Conservation (phyloP, 2,329 filamentous ascomycete genomes). For the Verticillium nubilum region DNA sequence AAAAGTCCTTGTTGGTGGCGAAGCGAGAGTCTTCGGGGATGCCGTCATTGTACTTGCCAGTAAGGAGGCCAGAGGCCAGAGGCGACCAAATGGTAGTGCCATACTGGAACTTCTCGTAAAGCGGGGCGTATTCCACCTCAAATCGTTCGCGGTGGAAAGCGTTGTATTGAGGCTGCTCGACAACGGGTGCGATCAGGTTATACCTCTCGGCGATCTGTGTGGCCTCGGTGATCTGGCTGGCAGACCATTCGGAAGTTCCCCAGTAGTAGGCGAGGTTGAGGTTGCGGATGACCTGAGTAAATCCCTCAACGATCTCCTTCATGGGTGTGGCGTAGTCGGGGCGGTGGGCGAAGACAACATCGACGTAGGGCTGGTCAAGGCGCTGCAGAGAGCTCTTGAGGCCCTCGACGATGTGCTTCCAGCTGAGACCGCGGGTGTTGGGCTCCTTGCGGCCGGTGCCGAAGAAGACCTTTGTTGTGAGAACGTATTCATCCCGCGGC, state of each 20-base stretch:
- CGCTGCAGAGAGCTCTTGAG: conserved; percentile 51
- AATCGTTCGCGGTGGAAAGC: conserved; percentile 56
- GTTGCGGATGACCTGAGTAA: conserved; percentile 61
- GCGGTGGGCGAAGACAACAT: conserved; percentile 65
- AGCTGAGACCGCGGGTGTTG: conserved; percentile 54
- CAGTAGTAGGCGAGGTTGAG: conserved; percentile 66
- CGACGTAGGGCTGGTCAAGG: conserved; percentile 57
- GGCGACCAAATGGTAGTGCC: conserved; percentile 59
- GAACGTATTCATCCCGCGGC: conserved; percentile 56
- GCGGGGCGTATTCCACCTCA: conserved; percentile 55
- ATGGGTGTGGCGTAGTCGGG: conserved; percentile 64
- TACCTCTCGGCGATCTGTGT: conserved; percentile 54
- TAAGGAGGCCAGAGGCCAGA: conserved; percentile 51
- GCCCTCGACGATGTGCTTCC: conserved; percentile 58
- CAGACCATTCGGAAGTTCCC: conserved; percentile 66
- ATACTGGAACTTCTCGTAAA: conserved; percentile 54
- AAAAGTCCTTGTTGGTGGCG: conserved; percentile 50
- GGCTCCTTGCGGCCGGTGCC: conserved; percentile 28
- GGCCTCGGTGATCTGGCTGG: conserved; percentile 60
- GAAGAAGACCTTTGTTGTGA: conserved; percentile 42
- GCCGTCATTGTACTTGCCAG: conserved; percentile 60
- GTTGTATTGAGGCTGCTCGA: conserved; percentile 67
- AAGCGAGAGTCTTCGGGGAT: conserved; percentile 53
- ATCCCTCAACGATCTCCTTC: conserved; percentile 65
- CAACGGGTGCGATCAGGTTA: conserved; percentile 55